Evolutionary conservation across 1,284 basidiomycete genomes (phyloP).

Genomic region (Microbotryum violaceum): DNA sequence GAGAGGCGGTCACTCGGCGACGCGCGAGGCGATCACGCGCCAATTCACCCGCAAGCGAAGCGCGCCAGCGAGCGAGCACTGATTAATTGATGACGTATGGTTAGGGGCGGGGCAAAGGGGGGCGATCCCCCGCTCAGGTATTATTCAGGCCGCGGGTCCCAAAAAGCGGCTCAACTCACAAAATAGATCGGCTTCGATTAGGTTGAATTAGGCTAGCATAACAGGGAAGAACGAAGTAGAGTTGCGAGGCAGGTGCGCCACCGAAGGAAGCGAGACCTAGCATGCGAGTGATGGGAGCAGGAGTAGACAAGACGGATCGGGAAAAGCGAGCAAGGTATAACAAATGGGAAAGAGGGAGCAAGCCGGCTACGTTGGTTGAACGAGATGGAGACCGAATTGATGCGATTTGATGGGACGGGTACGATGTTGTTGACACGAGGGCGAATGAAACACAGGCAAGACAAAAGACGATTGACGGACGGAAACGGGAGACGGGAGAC

Average conservation of each 20-base stretch:
- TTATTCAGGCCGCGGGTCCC: neutral
- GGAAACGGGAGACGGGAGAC: too few species aligned
- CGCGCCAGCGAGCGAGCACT: too few species aligned
- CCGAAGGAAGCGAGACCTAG: too few species aligned
- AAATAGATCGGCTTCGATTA: neutral
- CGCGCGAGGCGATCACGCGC: too few species aligned
- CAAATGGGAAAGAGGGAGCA: slow-evolving; percentile 17
- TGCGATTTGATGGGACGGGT: slow-evolving; percentile 5
- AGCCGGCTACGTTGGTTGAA: slow-evolving; percentile 7
- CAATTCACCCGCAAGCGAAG: too few species aligned
- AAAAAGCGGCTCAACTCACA: neutral
- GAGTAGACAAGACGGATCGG: slow-evolving; percentile 3
- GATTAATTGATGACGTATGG: too few species aligned
- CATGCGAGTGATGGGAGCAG: too few species aligned
- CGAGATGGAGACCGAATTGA: slow-evolving; percentile 9
- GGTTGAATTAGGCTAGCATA: neutral
- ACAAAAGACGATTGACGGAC: slow-evolving; percentile 7
- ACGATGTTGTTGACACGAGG: too few species aligned
- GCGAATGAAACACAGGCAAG: slow-evolving; percentile 3
- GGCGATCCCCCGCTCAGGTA: neutral
- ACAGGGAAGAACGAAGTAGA: slow-evolving; percentile 8
- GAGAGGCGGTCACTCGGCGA: too few species aligned
- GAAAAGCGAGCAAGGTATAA: slow-evolving; percentile 20
- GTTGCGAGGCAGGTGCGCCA: slow-evolving; percentile 1
- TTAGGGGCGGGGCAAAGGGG: too few species aligned